Percentiles rank a stretch among this genome's conserved stretches.
Conservation (phyloP, 2,329 filamentous ascomycete species). For the Pyricularia grisea region DNA sequence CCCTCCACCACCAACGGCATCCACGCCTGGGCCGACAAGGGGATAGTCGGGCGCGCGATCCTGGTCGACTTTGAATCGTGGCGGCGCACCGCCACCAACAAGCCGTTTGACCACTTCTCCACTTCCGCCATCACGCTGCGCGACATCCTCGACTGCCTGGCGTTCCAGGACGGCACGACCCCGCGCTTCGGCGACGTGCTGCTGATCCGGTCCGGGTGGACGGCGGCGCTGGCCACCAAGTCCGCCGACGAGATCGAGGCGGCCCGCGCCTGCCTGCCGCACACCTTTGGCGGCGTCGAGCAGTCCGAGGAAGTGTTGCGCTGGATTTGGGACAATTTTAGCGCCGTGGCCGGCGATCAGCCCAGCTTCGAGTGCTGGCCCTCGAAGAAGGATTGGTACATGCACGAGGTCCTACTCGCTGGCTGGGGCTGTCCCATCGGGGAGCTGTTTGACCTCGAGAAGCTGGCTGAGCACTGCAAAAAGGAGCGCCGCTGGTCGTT, state of each 20-base stretch:
- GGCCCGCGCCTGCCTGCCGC: slow-evolving; percentile 11
- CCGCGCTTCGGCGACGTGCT: slow-evolving; percentile 45
- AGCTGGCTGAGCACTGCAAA: slow-evolving; percentile 24
- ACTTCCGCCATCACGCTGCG: slow-evolving; percentile 31
- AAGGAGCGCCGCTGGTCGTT: slow-evolving; percentile 22
- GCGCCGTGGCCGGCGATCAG: slow-evolving; percentile 46
- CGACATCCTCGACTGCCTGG: slow-evolving; percentile 31
- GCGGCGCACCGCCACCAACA: slow-evolving; percentile 21
- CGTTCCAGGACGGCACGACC: slow-evolving; percentile 26
- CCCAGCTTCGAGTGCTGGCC: slow-evolving; percentile 39
- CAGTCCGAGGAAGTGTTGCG: slow-evolving; percentile 35
- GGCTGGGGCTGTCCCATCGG: slow-evolving; percentile 21
- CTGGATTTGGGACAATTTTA: slow-evolving; percentile 51
- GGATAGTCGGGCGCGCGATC: slow-evolving; percentile 39
- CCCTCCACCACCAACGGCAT: slow-evolving; percentile 1
- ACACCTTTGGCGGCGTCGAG: slow-evolving; percentile 33
- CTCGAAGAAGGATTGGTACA: slow-evolving; percentile 16
- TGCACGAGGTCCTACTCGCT: slow-evolving; percentile 12
- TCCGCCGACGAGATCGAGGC: slow-evolving; percentile 24
- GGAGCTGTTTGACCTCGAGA: slow-evolving; percentile 33
- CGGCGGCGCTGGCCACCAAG: slow-evolving; percentile 29
- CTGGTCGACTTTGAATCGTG: slow-evolving; percentile 39
- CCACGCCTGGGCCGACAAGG: slow-evolving; percentile 14
- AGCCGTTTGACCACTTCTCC: slow-evolving; percentile 28
- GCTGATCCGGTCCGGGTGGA: slow-evolving; percentile 44